Evolutionary conservation across 768 basidiomycete genomes (phyloP), one percentile per base, ranked within the genome.

Genomic region (Tylopilus rubrobrunneus): DNA sequence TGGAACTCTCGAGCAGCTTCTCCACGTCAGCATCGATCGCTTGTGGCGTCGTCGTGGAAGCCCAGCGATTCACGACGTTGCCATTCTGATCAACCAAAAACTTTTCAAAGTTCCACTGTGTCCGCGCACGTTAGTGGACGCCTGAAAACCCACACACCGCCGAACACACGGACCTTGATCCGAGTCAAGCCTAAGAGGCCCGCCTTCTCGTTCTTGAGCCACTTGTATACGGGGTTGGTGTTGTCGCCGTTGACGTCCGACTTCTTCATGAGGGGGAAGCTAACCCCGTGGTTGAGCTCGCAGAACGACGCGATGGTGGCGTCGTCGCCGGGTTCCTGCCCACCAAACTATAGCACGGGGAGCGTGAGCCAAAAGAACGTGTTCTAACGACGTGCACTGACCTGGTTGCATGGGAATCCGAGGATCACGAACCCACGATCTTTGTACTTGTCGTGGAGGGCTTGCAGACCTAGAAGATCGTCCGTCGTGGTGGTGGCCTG

Each of bases 371-470:
- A 41, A 41, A 11, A 41, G 17, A 39, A 39, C 17, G 37, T 5
- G 7, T 27, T 36, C 17, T 34, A 34, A 33, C 17, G 36, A 19
- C 1, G 29, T 14, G 14, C 41, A 42, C 48, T 67, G 71, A 86
- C 87, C 69, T 90, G 92, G 66, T 95, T 92, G 72, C 86, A 93
- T 11, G 95, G 95, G 78, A 96, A 96, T 3, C 92, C 93, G 48
- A 97, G 78, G 52, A 97, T 82, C 47, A 85, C 78, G 43, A 96
- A 77, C 7, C 78, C 89, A 51, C 79, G 73, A 48, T 86, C 85
- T 66, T 87, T 85, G 76, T 92, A 88, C 66, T 89, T 89, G 51
- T 92, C 80, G 69, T 95, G 82, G 17, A 94, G 74, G 17, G 73
- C 72, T 71, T 98, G 89, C 23, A 98, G 82, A 44, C 90, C 92